Conservation (phyloP, 75 land plant species). For the Ceratopteris richardii region DNA sequence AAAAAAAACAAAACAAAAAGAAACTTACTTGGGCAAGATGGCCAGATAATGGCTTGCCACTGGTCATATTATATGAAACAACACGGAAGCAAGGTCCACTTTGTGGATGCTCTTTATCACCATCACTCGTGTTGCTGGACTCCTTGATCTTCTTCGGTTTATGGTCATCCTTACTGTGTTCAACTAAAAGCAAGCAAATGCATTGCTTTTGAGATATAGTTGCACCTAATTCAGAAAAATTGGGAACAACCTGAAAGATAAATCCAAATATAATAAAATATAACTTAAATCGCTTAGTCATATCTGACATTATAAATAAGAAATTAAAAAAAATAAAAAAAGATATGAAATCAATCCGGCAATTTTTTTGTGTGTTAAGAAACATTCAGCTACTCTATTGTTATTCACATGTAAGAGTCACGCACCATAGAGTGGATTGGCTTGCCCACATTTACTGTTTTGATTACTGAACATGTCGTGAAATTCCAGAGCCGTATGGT, state of each 20-base stretch:
- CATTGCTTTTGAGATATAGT: neutral
- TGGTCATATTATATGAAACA: constrained; percentile 12
- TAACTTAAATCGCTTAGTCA: no score
- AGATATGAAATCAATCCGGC: no score
- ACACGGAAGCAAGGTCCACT: constrained; percentile 4
- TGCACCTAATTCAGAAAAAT: neutral
- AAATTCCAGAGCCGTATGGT: constrained; percentile 84
- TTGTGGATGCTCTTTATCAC: neutral
- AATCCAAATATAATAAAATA: no score
- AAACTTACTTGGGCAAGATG: constrained; percentile 10
- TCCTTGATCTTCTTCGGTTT: neutral
- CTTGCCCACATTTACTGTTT: constrained; percentile 40
- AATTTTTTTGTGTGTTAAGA: no score
- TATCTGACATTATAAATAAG: no score
- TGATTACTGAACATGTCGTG: constrained; percentile 34
- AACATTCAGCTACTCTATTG: no score
- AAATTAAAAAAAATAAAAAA: neutral
- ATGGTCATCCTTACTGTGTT: neutral
- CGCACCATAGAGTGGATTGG: constrained; percentile 82
- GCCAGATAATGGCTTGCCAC: constrained; percentile 8
- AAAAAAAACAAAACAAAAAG: neutral
- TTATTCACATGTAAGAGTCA: no score
- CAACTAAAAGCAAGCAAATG: neutral
- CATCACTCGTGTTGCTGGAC: neutral
- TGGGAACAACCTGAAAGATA: constrained; percentile 13